Conservation (phyloP, 176 grass and related monocot genomes). For the Sorghum bicolor region Sorghum_bicolor_NCBIv3 NC_012876.2:54813001-54813500, state of each 20-base stretch:
- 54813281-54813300: not conserved
- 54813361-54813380: not conserved
- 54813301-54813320: not conserved
- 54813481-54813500: not conserved
- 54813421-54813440: too few relatives aligned
- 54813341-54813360: not conserved
- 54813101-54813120: conserved; percentile 74
- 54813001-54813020: conserved; percentile 83
- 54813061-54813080: conserved; percentile 69
- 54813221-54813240: not conserved
- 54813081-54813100: conserved; percentile 67
- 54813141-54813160: conserved; percentile 67
- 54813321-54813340: too few relatives aligned
- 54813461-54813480: not conserved
- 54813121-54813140: conserved; percentile 97
- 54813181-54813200: not conserved
- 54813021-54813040: conserved; percentile 77
- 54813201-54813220: not conserved
- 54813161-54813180: conserved; percentile 51
- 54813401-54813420: not conserved
- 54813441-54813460: not conserved
- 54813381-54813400: not conserved
- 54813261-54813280: conserved; percentile 4
- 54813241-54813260: not conserved
- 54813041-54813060: conserved; percentile 71